These are phyloP conservation scores for Candida tallmaniae DNA, from an alignment of 805 yeast genomes.

Conservation along the genomic window DNA sequence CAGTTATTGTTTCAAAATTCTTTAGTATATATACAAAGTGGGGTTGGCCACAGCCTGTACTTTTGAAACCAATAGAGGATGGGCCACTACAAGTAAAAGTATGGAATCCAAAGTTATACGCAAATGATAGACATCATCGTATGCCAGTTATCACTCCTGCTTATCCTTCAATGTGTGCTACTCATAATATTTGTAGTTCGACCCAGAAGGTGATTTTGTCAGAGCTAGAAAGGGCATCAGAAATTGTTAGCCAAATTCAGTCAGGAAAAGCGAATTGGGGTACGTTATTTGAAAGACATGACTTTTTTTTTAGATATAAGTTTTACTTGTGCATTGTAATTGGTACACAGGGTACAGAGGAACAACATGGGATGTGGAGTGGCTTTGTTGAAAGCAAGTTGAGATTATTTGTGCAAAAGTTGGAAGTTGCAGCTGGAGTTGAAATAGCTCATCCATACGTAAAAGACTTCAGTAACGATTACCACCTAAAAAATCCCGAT, in stretches of 20 bases:
- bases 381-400: conserved; percentile 90
- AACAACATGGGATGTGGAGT: conserved; percentile 85
- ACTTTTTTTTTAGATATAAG: conserved; percentile 78
- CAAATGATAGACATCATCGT: conserved; percentile 81
- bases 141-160: conserved; percentile 99
- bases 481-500: no score
- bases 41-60: conserved; percentile 99
- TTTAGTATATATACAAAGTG: conserved; percentile 82
- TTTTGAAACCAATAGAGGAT: conserved; percentile 89
- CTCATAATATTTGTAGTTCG: conserved; percentile 88
- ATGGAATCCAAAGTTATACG: conserved; percentile 92
- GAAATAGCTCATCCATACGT: conserved; percentile 87
- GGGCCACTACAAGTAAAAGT: conserved; percentile 95
- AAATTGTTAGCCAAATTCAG: conserved; percentile 63
- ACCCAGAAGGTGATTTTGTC: conserved; percentile 75
- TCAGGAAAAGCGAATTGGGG: conserved; percentile 66
- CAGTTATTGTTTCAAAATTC: conserved; percentile 85
- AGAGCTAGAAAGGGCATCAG: conserved; percentile 78
- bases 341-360: conserved; percentile 66
- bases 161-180: conserved; percentile 98
- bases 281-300: conserved; percentile 72
- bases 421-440: conserved; percentile 74
- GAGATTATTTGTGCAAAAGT: conserved; percentile 74
- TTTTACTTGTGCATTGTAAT: conserved; percentile 82
- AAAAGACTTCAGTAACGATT: no score